Conservation (phyloP, 2,329 filamentous ascomycete species). For the Bipolaris victoriae region DNA sequence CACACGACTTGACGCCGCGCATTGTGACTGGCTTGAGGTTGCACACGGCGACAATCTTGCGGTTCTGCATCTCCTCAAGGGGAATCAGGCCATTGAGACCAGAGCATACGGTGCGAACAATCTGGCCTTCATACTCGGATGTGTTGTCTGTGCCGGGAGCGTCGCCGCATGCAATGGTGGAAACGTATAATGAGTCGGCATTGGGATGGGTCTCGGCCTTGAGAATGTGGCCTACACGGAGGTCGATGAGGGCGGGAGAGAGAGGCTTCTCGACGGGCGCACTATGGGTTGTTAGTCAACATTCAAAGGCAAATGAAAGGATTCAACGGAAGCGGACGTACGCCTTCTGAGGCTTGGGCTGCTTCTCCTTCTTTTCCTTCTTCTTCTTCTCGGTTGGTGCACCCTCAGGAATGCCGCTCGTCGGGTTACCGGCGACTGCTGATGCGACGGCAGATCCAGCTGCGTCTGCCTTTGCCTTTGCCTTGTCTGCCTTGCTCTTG, state of each 20-base stretch:
- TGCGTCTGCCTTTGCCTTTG: constrained; percentile 61
- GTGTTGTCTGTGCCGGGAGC: constrained; percentile 85
- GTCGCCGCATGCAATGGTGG: constrained; percentile 94
- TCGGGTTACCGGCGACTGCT: constrained; percentile 52
- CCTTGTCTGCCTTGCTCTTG: constrained; percentile 53
- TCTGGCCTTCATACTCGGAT: constrained; percentile 85
- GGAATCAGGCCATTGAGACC: constrained; percentile 92
- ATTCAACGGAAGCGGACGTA: constrained; percentile 19
- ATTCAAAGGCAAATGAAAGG: background rate
- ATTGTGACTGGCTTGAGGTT: constrained; percentile 99
- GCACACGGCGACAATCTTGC: constrained; percentile 93
- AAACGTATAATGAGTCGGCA: constrained; percentile 93
- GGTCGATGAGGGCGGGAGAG: constrained; percentile 86
- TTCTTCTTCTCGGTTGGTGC: constrained; percentile 59
- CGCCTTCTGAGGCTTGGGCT: constrained; percentile 70
- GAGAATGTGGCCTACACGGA: constrained; percentile 95
- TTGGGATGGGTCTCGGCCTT: constrained; percentile 96
- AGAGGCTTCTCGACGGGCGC: constrained; percentile 73
- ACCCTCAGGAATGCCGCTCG: constrained; percentile 48
- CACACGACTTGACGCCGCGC: constrained; percentile 80
- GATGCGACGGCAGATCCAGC: constrained; percentile 58
- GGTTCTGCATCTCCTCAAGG: constrained; percentile 93
- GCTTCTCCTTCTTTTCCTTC: constrained; percentile 92
- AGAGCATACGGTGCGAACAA: constrained; percentile 94
- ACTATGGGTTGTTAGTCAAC: constrained; percentile 28